These are phyloP conservation scores for Oryza rufipogon DNA, from an alignment of 176 grass and related monocot genomes.

Conservation along the genomic window DNA sequence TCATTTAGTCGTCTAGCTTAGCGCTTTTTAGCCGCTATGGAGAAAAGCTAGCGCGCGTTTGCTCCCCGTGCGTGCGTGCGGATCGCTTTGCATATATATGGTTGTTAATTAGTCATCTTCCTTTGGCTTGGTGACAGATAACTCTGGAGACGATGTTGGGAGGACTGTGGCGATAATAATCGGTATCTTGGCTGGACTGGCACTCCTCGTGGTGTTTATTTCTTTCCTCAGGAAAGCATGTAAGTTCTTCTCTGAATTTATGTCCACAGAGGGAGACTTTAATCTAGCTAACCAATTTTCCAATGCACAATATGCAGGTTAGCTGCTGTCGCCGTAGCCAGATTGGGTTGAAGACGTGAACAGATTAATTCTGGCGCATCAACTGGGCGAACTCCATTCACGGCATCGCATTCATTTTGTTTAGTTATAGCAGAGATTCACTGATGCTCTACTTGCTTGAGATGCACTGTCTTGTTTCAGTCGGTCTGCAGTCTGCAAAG, in stretches of 20 bases:
- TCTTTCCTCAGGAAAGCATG: slow-evolving; percentile 72
- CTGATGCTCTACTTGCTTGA: neutral
- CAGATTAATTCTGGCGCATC: too few species aligned
- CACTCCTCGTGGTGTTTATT: slow-evolving; percentile 78
- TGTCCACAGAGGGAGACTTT: neutral
- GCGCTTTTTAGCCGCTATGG: neutral
- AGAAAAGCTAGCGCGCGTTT: neutral
- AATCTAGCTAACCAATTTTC: neutral
- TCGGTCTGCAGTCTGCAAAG: neutral
- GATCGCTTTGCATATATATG: too few species aligned
- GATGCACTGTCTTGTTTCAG: neutral
- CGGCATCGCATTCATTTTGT: neutral
- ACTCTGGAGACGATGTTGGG: slow-evolving; percentile 67
- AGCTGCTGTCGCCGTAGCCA: neutral
- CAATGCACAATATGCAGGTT: slow-evolving; percentile 29
- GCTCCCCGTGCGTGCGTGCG: neutral
- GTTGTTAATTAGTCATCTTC: too few species aligned
- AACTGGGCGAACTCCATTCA: neutral
- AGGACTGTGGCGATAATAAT: slow-evolving; percentile 83
- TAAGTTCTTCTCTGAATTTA: slow-evolving; percentile 22
- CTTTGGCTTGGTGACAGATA: slow-evolving; percentile 42
- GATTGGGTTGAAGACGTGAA: neutral
- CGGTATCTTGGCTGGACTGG: slow-evolving; percentile 81
- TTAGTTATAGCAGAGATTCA: neutral
- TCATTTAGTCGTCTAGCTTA: neutral